Evolutionary conservation across 192 early-diverging fungal species (phyloP).

Genomic region (Fimicolochytrium jonesii): DNA sequence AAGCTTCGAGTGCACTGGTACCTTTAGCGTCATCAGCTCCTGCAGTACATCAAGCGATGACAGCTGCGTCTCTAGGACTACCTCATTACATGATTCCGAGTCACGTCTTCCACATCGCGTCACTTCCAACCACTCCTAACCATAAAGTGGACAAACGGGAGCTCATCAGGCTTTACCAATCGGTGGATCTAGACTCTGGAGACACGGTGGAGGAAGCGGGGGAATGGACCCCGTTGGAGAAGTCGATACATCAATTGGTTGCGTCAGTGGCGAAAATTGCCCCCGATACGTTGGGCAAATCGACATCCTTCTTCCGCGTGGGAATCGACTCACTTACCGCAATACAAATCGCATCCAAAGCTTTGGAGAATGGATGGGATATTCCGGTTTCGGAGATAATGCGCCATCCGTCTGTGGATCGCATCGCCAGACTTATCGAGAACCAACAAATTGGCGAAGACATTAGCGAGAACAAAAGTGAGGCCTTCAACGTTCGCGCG

Average conservation of each 20-base stretch:
- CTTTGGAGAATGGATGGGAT: background rate
- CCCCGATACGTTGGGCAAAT: background rate
- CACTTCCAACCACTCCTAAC: background rate
- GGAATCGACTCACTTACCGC: constrained; percentile 26
- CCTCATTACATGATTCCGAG: constrained; percentile 17
- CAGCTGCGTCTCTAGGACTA: background rate
- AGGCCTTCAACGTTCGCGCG: background rate
- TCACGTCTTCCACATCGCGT: constrained; percentile 4
- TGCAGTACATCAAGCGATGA: background rate
- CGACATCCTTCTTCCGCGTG: constrained; percentile 13
- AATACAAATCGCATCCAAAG: constrained; percentile 1
- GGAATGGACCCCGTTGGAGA: background rate
- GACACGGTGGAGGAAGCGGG: background rate
- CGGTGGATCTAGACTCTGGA: background rate
- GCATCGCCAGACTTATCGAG: background rate
- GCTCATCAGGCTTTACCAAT: background rate
- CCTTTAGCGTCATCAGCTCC: background rate
- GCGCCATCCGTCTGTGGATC: constrained; percentile 3
- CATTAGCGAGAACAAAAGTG: background rate
- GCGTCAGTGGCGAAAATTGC: background rate
- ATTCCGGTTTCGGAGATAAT: constrained; percentile 17
- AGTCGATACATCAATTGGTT: background rate
- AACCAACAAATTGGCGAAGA: background rate
- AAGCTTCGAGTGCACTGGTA: background rate
- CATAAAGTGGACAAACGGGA: constrained; percentile 12